phyloP scores from a whole-genome alignment of 192 early-diverging fungal species.

The Coemansia sp. region DNA sequence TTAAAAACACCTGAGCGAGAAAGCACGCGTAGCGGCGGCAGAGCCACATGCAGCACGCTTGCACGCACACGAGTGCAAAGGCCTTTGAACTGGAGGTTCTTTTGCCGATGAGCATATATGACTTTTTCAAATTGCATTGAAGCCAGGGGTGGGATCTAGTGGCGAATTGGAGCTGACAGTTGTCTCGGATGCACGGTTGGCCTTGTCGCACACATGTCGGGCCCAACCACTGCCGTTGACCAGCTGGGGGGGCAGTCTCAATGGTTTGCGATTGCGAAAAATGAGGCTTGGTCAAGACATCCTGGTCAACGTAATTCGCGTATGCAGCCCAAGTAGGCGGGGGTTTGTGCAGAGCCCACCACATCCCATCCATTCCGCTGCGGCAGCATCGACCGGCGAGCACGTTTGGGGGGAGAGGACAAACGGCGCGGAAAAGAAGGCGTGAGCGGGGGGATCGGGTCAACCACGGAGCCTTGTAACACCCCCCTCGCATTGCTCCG shows the following conservation, averaged over 20 bases:
- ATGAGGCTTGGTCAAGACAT: neutral
- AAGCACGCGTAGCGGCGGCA: neutral
- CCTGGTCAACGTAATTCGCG: neutral
- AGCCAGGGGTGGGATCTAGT: neutral
- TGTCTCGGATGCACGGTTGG: neutral
- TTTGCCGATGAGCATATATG: neutral
- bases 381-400: constrained; percentile 5
- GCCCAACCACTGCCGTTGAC: neutral
- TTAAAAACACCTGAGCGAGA: constrained; percentile 9
- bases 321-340: neutral
- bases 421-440: constrained; percentile 5
- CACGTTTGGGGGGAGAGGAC: constrained; percentile 9
- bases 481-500: constrained; percentile 7
- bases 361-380: neutral
- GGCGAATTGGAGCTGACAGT: neutral
- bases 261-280: constrained; percentile 5
- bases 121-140: neutral
- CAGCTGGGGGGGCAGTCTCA: neutral
- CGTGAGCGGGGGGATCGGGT: constrained; percentile 8
- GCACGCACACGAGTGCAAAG: neutral
- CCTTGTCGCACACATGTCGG: neutral
- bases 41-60: constrained; percentile 11
- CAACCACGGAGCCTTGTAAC: constrained; percentile 10
- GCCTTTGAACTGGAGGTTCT: neutral
- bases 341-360: constrained; percentile 3